Evolutionary conservation across 345 rosid species (phyloP), one percentile per base, ranked within the genome.

Genomic region (Rhizophora apiculata): DNA sequence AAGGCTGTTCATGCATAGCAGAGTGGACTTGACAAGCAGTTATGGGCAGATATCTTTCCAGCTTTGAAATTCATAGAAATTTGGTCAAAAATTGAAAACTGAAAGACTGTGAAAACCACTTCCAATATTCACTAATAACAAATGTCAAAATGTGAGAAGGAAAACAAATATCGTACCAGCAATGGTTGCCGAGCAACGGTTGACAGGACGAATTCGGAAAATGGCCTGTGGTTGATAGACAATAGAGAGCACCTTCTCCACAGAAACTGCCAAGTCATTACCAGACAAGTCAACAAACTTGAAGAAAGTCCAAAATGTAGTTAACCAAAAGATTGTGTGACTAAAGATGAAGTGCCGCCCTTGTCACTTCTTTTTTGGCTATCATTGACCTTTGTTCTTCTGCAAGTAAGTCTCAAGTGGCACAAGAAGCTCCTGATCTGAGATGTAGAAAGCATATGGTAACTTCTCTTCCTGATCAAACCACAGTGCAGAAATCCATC

Each of bases 141-240:
- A 15, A 32, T 4, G n/a, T 8, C 52, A 53, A 27, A n/a, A 15
- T 51, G 29, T 7, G 19, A 39, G 36, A 6, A 7, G 18, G n/a
- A 43, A 67, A 46, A 52, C 13, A n/a, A 66, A 31, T 36, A 27
- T 27, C 80, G 70, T 75, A 96, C 98, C 98, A 72, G 97, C 87
- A 77, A 92, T 92, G 6, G 96, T 88, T 4, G 96, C 89, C 5
- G 98, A 89, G 79, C 97, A 90, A 6, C 95, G 90, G 60, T 83
- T 96, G 37, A 96, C 90, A 0, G 99, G 88, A 26, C 96, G 94
- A 71, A 92, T 96, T 57, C 98, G 80, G 71, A 92, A 96, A 81
- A 96, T 77, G 69, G 98, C 99, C 73, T 96, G 98, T 19, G 91
- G 97, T 73, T 96, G 99, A 88, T 89, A 96, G 67, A 96, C 93